Percentiles rank a stretch among this genome's conserved stretches.
phyloP scores from a whole-genome alignment of 2,329 filamentous ascomycete species.

The Epichloe coenophiala region DNA sequence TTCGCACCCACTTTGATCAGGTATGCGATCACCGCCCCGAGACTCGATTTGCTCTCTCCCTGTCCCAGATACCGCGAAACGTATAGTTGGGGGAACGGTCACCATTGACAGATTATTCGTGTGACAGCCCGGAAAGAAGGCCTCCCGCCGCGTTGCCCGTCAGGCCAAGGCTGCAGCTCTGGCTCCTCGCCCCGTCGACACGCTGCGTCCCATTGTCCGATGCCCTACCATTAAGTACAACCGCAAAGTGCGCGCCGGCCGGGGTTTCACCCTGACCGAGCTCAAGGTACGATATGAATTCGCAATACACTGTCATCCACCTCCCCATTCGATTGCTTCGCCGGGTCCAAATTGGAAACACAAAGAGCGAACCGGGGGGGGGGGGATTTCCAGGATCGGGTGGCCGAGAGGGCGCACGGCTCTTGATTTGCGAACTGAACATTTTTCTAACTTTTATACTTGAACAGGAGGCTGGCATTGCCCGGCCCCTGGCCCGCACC shows the following conservation, averaged over 20 bases:
- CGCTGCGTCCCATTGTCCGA: conserved; percentile 88
- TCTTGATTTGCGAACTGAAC: not conserved
- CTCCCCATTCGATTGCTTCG: not conserved
- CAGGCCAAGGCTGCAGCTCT: conserved; percentile 89
- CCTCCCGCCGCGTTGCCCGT: conserved; percentile 79
- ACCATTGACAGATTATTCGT: not conserved
- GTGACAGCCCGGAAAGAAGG: conserved; percentile 82
- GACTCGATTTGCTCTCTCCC: not conserved
- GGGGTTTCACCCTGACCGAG: conserved; percentile 95
- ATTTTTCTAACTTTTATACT: conserved; percentile 20
- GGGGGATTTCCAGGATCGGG: not conserved
- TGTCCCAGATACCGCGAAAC: not conserved
- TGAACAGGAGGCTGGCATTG: conserved; percentile 76
- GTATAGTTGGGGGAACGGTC: not conserved
- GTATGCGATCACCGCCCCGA: conserved; percentile 38
- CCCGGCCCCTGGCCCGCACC: conserved; percentile 85
- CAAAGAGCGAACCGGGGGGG: not conserved
- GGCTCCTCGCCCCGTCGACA: conserved; percentile 94
- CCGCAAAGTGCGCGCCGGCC: conserved; percentile 89
- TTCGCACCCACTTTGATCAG: conserved; percentile 99
- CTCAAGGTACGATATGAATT: conserved; percentile 62
- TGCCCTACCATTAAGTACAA: conserved; percentile 99
- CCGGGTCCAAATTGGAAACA: not conserved
- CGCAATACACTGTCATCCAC: not conserved
- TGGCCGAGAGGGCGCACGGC: not conserved